Evolutionary conservation across 2,329 filamentous ascomycete species (phyloP), one percentile per base, ranked within the genome.

Genomic region (Dendryphion nanum): DNA sequence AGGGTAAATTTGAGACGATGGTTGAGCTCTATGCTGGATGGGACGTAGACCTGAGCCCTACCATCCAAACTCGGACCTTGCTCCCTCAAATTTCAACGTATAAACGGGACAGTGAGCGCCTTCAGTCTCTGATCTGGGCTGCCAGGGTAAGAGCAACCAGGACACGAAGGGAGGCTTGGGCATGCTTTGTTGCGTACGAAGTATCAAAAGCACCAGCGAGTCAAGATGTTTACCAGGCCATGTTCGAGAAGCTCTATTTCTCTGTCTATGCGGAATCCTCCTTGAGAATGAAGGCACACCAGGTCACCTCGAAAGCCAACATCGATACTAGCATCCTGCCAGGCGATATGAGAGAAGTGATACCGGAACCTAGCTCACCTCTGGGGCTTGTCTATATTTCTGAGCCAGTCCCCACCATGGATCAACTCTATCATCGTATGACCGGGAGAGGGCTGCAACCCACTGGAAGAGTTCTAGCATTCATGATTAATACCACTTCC

Each of bases 321-420:
- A n/a, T n/a, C n/a, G n/a, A n/a, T n/a, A n/a, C n/a, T n/a, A 44
- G 54, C 14, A 52, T 71, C 12, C 55, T 78, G 2, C 79, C 83
- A 5, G 85, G 85, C 10, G 83, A 86, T 49, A 69, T 69, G 26
- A 70, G 63, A 41, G 79, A 82, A 52, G 67, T 77, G 7, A 63
- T 72, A 30, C 69, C 77, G 4, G 72, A 79, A 15, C 66, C 81
- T 15, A 73, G 78, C 38, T 61, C 86, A 74, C 60, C 75, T 73
- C 53, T 85, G 41, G 75, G 82, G n/a, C 78, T 82, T 38, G 84
- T 86, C 40, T 79, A 78, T 47, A 75, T 79, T 26, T 73, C 79
- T n/a, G 67, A 81, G 30, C 68, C 72, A 12, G 79, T 84, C 1
- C 85, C 85, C 2, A 74, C 70, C 1, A 64, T 81, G 8, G 63